Percentiles rank a stretch among this genome's conserved stretches.
Conservation (phyloP, 495 filamentous ascomycete species). For the Cryomyces minteri region DNA sequence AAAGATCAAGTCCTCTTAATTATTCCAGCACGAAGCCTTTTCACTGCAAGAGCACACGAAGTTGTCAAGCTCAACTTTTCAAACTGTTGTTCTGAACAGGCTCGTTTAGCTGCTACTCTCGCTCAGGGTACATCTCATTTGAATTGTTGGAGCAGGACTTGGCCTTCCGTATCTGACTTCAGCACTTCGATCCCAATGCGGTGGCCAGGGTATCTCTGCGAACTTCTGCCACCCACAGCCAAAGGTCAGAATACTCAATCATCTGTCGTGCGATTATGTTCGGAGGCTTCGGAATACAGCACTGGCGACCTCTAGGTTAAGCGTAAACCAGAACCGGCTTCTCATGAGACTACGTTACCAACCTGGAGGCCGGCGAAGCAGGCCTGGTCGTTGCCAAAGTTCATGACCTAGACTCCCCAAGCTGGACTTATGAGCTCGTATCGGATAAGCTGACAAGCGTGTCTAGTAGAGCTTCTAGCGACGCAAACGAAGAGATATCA, state of each 20-base stretch:
- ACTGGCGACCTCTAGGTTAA: constrained; percentile 7
- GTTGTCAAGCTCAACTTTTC: constrained; percentile 16
- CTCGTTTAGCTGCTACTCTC: constrained; percentile 51
- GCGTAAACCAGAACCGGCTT: constrained; percentile 15
- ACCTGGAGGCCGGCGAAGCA: constrained; percentile 33
- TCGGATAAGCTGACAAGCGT: background rate
- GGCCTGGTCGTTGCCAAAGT: too few relatives aligned
- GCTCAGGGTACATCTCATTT: constrained; percentile 12
- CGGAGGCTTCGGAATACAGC: constrained; percentile 2
- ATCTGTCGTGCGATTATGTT: constrained; percentile 16
- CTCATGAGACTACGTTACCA: constrained; percentile 39
- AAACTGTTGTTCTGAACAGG: constrained; percentile 39
- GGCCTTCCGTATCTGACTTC: constrained; percentile 44
- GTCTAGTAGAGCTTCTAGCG: background rate
- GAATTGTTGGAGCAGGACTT: constrained; percentile 46
- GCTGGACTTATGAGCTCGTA: constrained; percentile 28
- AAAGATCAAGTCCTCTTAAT: constrained; percentile 36
- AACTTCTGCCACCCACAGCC: constrained; percentile 27
- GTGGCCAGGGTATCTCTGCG: constrained; percentile 35
- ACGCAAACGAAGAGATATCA: background rate
- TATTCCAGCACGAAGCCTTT: constrained; percentile 43
- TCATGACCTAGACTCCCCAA: too few relatives aligned
- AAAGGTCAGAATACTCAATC: constrained; percentile 6
- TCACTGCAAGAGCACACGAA: constrained; percentile 32
- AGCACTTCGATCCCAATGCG: constrained; percentile 44